Conservation (phyloP, 208 protist genomes). For the Wallacemonas collosoma region DNA sequence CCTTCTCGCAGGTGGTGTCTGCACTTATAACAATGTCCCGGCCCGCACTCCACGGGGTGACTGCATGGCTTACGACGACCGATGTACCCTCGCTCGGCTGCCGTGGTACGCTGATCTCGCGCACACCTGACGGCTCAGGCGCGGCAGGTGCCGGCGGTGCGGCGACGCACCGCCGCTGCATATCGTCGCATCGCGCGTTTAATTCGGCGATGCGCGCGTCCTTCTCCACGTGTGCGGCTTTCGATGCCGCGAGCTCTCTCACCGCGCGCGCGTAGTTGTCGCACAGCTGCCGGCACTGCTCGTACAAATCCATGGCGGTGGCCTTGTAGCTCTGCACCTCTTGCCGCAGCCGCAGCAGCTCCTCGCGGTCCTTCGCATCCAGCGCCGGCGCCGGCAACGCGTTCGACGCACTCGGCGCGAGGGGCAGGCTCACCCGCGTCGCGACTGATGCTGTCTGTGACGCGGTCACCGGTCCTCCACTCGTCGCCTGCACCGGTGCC, state of each 20-base stretch:
- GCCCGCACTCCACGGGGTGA: slow-evolving; percentile 17
- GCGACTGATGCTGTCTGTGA: background rate
- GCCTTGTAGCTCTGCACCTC: slow-evolving; percentile 47
- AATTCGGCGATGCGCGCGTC: slow-evolving; percentile 36
- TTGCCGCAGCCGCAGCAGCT: slow-evolving; percentile 16
- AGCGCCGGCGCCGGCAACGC: background rate
- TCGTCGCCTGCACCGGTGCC: background rate
- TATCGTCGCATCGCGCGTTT: background rate
- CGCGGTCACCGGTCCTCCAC: background rate
- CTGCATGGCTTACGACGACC: background rate
- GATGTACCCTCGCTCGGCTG: background rate
- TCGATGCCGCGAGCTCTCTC: slow-evolving; percentile 37
- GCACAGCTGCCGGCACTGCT: slow-evolving; percentile 58
- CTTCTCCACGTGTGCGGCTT: slow-evolving; percentile 17
- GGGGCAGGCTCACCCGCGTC: too few relatives aligned
- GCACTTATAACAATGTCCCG: slow-evolving; percentile 9
- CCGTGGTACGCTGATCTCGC: background rate
- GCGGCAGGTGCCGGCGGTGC: too few relatives aligned
- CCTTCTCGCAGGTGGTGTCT: slow-evolving; percentile 1
- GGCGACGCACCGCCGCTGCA: too few relatives aligned
- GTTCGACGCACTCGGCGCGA: too few relatives aligned
- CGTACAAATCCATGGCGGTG: slow-evolving; percentile 47
- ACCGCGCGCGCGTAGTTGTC: slow-evolving; percentile 67
- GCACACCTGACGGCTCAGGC: background rate
- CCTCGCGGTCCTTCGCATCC: slow-evolving; percentile 11